phyloP scores from a whole-genome alignment of 768 basidiomycete genomes.

The Amanita muscaria region DNA sequence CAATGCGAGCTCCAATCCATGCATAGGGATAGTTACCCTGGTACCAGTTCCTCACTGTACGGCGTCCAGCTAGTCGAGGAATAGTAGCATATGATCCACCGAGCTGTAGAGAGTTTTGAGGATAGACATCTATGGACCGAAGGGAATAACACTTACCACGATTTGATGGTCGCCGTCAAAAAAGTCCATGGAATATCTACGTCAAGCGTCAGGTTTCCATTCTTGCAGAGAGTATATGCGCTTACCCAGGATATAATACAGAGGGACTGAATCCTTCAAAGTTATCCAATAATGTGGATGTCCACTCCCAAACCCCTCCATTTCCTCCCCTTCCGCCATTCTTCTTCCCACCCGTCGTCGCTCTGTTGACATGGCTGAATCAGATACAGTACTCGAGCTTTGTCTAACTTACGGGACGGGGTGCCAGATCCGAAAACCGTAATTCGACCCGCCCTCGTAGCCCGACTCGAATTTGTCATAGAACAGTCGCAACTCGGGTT shows the following conservation, averaged over 20 bases:
- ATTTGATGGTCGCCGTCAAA: conserved; percentile 82
- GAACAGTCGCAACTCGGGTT: conserved; percentile 78
- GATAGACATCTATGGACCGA: conserved; percentile 4
- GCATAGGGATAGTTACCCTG: conserved; percentile 86
- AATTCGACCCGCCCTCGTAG: conserved; percentile 70
- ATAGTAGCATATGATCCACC: conserved; percentile 88
- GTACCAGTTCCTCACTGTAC: conserved; percentile 83
- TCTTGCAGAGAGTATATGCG: background rate
- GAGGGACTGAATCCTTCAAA: conserved; percentile 73
- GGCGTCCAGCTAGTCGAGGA: conserved; percentile 70
- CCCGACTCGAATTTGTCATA: conserved; percentile 65
- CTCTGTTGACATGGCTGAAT: conserved; percentile 28
- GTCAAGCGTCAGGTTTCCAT: conserved; percentile 1
- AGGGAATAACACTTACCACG: conserved; percentile 50
- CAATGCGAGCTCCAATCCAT: conserved; percentile 69
- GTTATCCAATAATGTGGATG: conserved; percentile 65
- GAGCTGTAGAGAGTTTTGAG: conserved; percentile 40
- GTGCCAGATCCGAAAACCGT: conserved; percentile 92
- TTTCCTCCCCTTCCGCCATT: conserved; percentile 62
- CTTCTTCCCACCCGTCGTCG: conserved; percentile 53
- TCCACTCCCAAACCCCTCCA: conserved; percentile 99
- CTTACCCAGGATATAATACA: conserved; percentile 77
- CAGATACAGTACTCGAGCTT: background rate
- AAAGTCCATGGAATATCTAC: conserved; percentile 79
- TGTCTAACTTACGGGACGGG: conserved; percentile 67